These are phyloP conservation scores for Thelonectria discophora DNA, from an alignment of 2,329 filamentous ascomycete genomes.

Conservation along the genomic window DNA sequence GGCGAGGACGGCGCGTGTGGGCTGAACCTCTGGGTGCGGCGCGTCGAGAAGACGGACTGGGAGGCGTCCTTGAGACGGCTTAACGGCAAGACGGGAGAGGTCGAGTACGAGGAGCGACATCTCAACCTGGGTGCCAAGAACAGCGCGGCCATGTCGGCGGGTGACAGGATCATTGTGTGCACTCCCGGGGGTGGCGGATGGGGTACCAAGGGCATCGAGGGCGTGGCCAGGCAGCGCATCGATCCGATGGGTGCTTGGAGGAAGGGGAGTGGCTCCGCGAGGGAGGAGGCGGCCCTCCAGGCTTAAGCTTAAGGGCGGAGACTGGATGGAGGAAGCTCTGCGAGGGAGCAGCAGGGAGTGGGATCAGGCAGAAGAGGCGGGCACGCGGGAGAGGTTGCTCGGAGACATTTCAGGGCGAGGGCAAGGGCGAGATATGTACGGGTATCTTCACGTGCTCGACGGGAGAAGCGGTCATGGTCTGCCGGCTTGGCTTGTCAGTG, in stretches of 20 bases:
- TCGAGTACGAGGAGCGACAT: constrained; percentile 65
- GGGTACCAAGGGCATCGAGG: constrained; percentile 69
- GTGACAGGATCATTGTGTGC: constrained; percentile 79
- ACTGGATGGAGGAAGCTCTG: constrained; percentile 5
- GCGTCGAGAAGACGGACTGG: constrained; percentile 67
- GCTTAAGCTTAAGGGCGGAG: constrained; percentile 46
- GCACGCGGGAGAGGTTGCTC: neutral
- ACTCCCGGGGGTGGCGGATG: constrained; percentile 85
- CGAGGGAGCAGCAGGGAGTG: constrained; percentile 22
- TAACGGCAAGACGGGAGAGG: constrained; percentile 46
- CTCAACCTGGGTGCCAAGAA: constrained; percentile 85
- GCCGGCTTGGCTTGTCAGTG: neutral
- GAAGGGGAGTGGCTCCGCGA: constrained; percentile 64
- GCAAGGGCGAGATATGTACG: neutral
- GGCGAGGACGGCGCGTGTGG: constrained; percentile 82
- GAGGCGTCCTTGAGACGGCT: constrained; percentile 55
- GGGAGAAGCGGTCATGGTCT: neutral
- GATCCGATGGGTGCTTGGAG: constrained; percentile 67
- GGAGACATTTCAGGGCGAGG: neutral
- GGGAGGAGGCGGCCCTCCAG: constrained; percentile 68
- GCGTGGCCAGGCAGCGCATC: constrained; percentile 54
- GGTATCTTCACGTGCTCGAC: neutral
- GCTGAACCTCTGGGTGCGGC: constrained; percentile 86
- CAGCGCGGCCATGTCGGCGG: constrained; percentile 77
- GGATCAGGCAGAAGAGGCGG: constrained; percentile 23